Conservation (phyloP, 1,284 basidiomycete genomes). For the Volvariella volvacea region DNA sequence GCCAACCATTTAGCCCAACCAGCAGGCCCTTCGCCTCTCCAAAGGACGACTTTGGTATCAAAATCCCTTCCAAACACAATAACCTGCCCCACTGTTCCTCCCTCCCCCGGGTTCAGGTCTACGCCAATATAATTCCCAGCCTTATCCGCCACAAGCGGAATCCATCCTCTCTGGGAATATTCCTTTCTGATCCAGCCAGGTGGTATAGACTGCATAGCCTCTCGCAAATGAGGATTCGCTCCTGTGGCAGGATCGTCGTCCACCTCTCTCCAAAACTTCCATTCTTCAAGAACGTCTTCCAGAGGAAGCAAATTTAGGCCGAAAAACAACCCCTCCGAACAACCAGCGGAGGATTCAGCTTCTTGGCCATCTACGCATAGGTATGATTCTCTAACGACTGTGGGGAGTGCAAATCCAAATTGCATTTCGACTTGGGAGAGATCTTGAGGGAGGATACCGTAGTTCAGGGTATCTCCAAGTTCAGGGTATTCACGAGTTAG, state of each 20-base stretch:
- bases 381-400: slow-evolving; percentile 80
- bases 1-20: slow-evolving; percentile 97
- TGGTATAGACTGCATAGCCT: slow-evolving; percentile 86
- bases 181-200: slow-evolving; percentile 85
- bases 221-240: slow-evolving; percentile 62
- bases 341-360: slow-evolving; percentile 77
- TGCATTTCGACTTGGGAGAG: slow-evolving; percentile 75
- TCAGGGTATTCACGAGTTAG: slow-evolving; percentile 82
- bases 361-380: slow-evolving; percentile 82
- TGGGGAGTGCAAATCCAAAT: slow-evolving; percentile 75
- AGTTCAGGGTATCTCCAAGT: slow-evolving; percentile 86
- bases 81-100: slow-evolving; percentile 83
- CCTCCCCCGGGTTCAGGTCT: slow-evolving; percentile 82
- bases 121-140: slow-evolving; percentile 96
- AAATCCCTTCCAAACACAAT: slow-evolving; percentile 98
- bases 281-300: slow-evolving; percentile 88
- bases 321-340: slow-evolving; percentile 86
- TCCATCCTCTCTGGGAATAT: slow-evolving; percentile 94
- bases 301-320: slow-evolving; percentile 79
- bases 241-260: slow-evolving; percentile 81
- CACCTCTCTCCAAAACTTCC: slow-evolving; percentile 90
- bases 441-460: slow-evolving; percentile 71
- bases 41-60: slow-evolving; percentile 95
- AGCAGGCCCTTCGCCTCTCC: slow-evolving; percentile 81
- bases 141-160: slow-evolving; percentile 90